Evolutionary conservation across 805 yeast genomes (phyloP).

Genomic region (Barnettozyma wickerhamii): DNA sequence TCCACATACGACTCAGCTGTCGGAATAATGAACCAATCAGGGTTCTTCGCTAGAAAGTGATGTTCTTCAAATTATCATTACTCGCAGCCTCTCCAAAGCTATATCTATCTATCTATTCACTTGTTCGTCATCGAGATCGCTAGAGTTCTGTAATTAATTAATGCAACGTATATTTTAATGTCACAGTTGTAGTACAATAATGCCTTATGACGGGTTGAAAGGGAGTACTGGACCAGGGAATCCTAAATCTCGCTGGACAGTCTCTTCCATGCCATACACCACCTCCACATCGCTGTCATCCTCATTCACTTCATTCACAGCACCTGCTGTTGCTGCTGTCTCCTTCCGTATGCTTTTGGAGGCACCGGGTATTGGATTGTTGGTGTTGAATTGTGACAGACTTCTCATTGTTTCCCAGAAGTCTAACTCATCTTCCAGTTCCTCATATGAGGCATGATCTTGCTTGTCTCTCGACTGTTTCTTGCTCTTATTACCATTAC

Average conservation of each 20-base stretch:
- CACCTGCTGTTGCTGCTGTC: neutral
- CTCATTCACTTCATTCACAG: neutral
- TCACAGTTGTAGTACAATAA: too few relatives aligned
- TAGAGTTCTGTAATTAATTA: too few relatives aligned
- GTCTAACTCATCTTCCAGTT: slow-evolving; percentile 58
- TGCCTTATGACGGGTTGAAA: slow-evolving; percentile 5
- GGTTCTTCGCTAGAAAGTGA: slow-evolving; percentile 63
- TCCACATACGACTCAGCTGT: slow-evolving; percentile 68
- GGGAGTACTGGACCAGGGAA: slow-evolving; percentile 10
- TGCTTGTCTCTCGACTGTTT: neutral
- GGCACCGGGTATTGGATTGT: slow-evolving; percentile 15
- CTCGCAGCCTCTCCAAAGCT: too few relatives aligned
- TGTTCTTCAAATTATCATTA: neutral
- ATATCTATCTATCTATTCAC: too few relatives aligned
- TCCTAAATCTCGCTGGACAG: slow-evolving; percentile 4
- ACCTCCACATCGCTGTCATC: slow-evolving; percentile 3
- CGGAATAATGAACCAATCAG: slow-evolving; percentile 64
- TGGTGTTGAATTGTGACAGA: slow-evolving; percentile 39
- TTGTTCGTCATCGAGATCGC: too few relatives aligned
- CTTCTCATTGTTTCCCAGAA: slow-evolving; percentile 70
- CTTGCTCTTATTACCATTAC: slow-evolving; percentile 6
- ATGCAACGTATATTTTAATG: too few relatives aligned
- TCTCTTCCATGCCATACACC: slow-evolving; percentile 10
- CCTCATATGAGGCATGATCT: slow-evolving; percentile 32
- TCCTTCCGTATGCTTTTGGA: slow-evolving; percentile 6